Evolutionary conservation across 352 stramenopile species (phyloP), one percentile per base, ranked within the genome.

Genomic region (Globisporangium abappressorium): DNA sequence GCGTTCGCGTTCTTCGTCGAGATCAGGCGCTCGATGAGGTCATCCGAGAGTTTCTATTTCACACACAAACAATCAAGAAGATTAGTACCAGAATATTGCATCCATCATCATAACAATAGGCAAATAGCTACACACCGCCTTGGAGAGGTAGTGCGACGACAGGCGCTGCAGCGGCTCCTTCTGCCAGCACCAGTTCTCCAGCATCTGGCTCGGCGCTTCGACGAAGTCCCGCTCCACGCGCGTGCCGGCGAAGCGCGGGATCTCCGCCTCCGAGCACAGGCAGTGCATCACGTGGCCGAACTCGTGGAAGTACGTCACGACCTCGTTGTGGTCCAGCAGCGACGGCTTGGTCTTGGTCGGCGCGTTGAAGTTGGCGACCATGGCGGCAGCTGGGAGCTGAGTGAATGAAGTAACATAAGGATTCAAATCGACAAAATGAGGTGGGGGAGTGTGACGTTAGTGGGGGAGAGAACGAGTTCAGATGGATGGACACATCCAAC

Each of bases 121-220:
- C 46, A 34, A 56, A 18, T 9, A 28, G 62, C 20, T 24, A 36
- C 55, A 57, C 58, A 89, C 80, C 73, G 78, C 76, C 14, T 85
- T 82, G 9, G 88, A 94, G 61, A 82, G 47, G 60, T 95, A 91
- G 78, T 97, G 90, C 60, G 90, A 92, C 30, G 89, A 93, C 24
- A 97, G 74, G 66, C 89, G 87, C 65, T 93, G 78, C 47, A 97
- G 68, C 28, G 89, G 81, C 64, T 83, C 79, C 73, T 93, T 92
- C 73, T 96, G 82, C 89, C 91, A 97, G 69, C 80, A 92, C 90
- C 90, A 97, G 76, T 97, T 96, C 69, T 97, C 91, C 20, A 97
- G 82, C 87, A 97, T 96, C 70, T 97, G 91, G 65, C 80, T 93
- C 43, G 91, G 91, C n/a, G 91, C 89, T 75, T 97, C 90, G 24